phyloP scores from a whole-genome alignment of 2,329 filamentous ascomycete genomes.

The Colletotrichum melonis region DNA sequence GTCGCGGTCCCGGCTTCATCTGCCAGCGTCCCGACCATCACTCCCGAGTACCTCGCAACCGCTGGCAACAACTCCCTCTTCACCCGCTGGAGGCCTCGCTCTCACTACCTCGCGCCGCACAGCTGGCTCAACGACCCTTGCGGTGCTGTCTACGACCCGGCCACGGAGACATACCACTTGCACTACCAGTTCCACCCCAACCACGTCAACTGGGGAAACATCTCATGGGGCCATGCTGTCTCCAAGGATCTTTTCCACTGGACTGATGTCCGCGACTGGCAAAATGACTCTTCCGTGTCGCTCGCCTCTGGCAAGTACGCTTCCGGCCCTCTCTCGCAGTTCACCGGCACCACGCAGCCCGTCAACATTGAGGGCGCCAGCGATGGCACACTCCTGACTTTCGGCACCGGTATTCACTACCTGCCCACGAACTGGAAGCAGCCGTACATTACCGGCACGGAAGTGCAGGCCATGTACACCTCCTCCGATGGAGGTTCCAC shows the following conservation, averaged over 20 bases:
- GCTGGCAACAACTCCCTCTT: slow-evolving; percentile 36
- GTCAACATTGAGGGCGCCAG: slow-evolving; percentile 32
- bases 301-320: slow-evolving; percentile 23
- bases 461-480: slow-evolving; percentile 32
- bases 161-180: slow-evolving; percentile 68
- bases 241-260: slow-evolving; percentile 72
- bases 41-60: slow-evolving; percentile 27
- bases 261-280: slow-evolving; percentile 43
- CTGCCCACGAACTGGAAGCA: slow-evolving; percentile 37
- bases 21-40: slow-evolving; percentile 23
- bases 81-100: slow-evolving; percentile 36
- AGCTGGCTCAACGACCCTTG: slow-evolving; percentile 73
- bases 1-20: slow-evolving; percentile 13
- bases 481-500: slow-evolving; percentile 30
- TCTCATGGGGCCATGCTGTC: slow-evolving; percentile 77
- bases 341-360: slow-evolving; percentile 34
- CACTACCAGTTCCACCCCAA: slow-evolving; percentile 69
- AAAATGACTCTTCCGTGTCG: slow-evolving; percentile 33
- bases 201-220: slow-evolving; percentile 63
- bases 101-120: slow-evolving; percentile 64
- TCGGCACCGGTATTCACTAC: slow-evolving; percentile 31
- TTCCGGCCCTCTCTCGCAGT: slow-evolving; percentile 26
- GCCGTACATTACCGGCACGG: slow-evolving; percentile 33
- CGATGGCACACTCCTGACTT: slow-evolving; percentile 34
- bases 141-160: slow-evolving; percentile 67